phyloP scores from a whole-genome alignment of 2,329 filamentous ascomycete species.

The Arthrinium phaeospermum region DNA sequence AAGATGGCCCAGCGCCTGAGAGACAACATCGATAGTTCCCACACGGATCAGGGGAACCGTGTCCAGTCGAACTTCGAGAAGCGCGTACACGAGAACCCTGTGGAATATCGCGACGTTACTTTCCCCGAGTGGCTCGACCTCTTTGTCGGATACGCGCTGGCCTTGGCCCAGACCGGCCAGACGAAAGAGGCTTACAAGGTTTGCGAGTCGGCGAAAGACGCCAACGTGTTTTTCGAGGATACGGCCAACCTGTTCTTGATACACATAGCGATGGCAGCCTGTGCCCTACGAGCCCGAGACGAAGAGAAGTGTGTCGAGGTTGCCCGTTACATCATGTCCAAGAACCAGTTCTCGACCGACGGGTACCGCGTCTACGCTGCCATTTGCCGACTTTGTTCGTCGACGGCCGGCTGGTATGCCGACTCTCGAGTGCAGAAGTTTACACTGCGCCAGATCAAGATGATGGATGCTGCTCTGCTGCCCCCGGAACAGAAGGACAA shows the following conservation, averaged over 20 bases:
- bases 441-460: conserved; percentile 88
- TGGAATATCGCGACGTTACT: conserved; percentile 69
- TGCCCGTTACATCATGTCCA: conserved; percentile 83
- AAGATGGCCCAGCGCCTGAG: conserved; percentile 62
- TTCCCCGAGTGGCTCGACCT: conserved; percentile 89
- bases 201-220: conserved; percentile 77
- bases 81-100: conserved; percentile 36
- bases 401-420: conserved; percentile 76
- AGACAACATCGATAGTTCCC: conserved; percentile 45
- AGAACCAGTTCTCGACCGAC: conserved; percentile 80
- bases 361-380: conserved; percentile 83
- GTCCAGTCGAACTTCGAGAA: conserved; percentile 38
- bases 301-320: conserved; percentile 75
- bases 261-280: conserved; percentile 83
- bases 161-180: conserved; percentile 71
- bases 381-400: conserved; percentile 77
- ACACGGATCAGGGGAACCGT: conserved; percentile 12
- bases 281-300: conserved; percentile 81
- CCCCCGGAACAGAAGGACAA: conserved; percentile 53
- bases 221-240: conserved; percentile 80
- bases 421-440: conserved; percentile 87
- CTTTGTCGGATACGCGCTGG: conserved; percentile 85
- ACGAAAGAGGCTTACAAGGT: conserved; percentile 78
- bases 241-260: conserved; percentile 73
- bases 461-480: conserved; percentile 74